A percentile compares a stretch with the other conserved stretches of the same genome.
Evolutionary conservation across 1,284 basidiomycete genomes (phyloP).

Genomic region (Puccinia hordei): DNA sequence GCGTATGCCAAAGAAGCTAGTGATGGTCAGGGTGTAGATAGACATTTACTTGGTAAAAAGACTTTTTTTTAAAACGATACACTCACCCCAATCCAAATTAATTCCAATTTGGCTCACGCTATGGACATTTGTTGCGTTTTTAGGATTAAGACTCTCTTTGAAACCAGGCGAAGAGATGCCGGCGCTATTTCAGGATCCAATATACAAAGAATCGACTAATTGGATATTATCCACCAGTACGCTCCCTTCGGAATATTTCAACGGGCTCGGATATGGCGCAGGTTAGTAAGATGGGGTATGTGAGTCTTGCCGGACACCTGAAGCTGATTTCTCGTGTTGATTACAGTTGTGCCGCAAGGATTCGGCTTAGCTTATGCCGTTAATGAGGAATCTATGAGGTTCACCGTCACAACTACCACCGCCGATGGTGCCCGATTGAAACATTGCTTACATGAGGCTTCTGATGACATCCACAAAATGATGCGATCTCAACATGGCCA

Average conservation of each 20-base stretch:
- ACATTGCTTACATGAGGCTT: conserved; percentile 73
- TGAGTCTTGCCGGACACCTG: not conserved
- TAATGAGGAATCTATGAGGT: conserved; percentile 80
- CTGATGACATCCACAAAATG: conserved; percentile 39
- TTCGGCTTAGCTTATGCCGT: conserved; percentile 93
- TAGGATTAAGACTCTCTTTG: conserved; percentile 76
- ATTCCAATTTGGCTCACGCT: not conserved
- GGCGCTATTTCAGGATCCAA: conserved; percentile 73
- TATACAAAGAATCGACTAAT: conserved; percentile 72
- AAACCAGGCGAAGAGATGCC: conserved; percentile 70
- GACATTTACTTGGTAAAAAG: conserved; percentile 76
- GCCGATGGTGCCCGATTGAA: conserved; percentile 67
- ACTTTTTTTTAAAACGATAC: conserved; percentile 37
- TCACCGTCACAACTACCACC: conserved; percentile 85
- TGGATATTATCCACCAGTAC: conserved; percentile 94
- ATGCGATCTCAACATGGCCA: not conserved
- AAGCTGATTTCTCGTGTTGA: not conserved
- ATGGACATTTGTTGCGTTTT: not conserved
- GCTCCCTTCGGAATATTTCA: conserved; percentile 77
- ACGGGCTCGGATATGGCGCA: conserved; percentile 97
- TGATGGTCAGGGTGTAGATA: conserved; percentile 90
- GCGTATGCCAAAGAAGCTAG: conserved; percentile 87
- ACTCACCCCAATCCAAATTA: not conserved
- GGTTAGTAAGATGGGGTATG: conserved; percentile 63
- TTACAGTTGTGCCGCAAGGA: conserved; percentile 67